A percentile compares a stretch with the other conserved stretches of the same genome.
phyloP scores from a whole-genome alignment of 2,329 filamentous ascomycete species.

The Colletotrichum lini region DNA sequence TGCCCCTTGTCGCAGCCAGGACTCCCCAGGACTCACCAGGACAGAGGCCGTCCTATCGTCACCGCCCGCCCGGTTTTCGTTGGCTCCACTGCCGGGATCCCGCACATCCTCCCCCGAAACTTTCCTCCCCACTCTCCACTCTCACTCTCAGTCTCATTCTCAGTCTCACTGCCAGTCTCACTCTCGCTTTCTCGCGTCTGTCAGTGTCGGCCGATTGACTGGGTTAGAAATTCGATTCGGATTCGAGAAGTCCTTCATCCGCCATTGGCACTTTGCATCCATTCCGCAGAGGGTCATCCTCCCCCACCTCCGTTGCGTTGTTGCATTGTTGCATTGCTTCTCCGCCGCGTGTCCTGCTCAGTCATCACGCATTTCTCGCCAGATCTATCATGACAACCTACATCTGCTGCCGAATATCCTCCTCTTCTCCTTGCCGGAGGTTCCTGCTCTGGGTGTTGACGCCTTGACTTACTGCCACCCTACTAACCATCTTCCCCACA shows the following conservation, averaged over 20 bases:
- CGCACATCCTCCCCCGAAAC: conserved; percentile 38
- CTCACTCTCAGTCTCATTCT: too few relatives aligned
- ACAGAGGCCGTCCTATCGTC: conserved; percentile 35
- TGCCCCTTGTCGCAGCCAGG: conserved; percentile 23
- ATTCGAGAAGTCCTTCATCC: conserved; percentile 21
- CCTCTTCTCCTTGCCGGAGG: conserved; percentile 58
- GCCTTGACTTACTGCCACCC: conserved; percentile 51
- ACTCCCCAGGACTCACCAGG: conserved; percentile 3
- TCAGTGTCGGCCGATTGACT: neutral
- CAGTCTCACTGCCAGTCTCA: too few relatives aligned
- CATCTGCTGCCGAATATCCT: conserved; percentile 52
- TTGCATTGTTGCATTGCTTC: conserved; percentile 15
- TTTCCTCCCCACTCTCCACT: conserved; percentile 32
- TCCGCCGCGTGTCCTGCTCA: conserved; percentile 19
- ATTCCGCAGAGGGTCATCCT: conserved; percentile 23
- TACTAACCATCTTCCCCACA: neutral
- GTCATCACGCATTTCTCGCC: conserved; percentile 21
- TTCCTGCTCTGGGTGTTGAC: conserved; percentile 56
- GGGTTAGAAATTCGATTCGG: conserved; percentile 13
- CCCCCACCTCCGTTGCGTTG: conserved; percentile 4
- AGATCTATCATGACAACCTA: conserved; percentile 57
- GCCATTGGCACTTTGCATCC: conserved; percentile 22
- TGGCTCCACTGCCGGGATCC: conserved; percentile 38
- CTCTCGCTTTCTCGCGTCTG: conserved; percentile 1
- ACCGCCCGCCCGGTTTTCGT: conserved; percentile 42